Evolutionary conservation across 371 early-diverging fungal species (phyloP).

Genomic region (Chytridium lagenaria): DNA sequence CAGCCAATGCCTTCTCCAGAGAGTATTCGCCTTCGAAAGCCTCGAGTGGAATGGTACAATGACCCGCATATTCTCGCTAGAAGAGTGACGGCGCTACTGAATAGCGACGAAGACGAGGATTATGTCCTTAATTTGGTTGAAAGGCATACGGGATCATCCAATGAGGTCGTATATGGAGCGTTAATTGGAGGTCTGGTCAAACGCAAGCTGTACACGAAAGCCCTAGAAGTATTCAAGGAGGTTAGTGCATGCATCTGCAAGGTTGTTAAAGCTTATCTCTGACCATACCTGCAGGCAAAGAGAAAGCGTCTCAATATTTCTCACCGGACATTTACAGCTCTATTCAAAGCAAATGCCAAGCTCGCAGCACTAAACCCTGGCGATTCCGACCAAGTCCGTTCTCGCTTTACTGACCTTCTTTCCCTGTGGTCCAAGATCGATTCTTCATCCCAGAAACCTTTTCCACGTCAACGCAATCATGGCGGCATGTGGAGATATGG

Average conservation of each 20-base stretch:
- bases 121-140: not conserved
- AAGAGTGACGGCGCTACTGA: not conserved
- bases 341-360: not conserved
- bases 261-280: not conserved
- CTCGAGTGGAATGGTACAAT: conserved; percentile 15
- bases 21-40: not conserved
- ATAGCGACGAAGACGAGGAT: not conserved
- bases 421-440: not conserved
- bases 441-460: not conserved
- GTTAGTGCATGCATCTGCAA: not conserved
- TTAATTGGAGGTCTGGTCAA: conserved; percentile 1
- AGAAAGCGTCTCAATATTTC: not conserved
- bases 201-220: not conserved
- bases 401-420: not conserved
- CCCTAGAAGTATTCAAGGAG: conserved; percentile 5
- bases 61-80: conserved; percentile 9
- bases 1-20: conserved; percentile 5
- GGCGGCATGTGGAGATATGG: not conserved
- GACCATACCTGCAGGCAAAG: not conserved
- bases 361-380: not conserved
- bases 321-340: not conserved
- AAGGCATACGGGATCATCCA: conserved; percentile 6
- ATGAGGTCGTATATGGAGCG: conserved; percentile 13
- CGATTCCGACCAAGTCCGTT: not conserved
- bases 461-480: not conserved